Percentiles rank a stretch among this genome's conserved stretches.
Evolutionary conservation across 208 protist species (phyloP).

Genomic region (Trypanosoma lewisi): DNA sequence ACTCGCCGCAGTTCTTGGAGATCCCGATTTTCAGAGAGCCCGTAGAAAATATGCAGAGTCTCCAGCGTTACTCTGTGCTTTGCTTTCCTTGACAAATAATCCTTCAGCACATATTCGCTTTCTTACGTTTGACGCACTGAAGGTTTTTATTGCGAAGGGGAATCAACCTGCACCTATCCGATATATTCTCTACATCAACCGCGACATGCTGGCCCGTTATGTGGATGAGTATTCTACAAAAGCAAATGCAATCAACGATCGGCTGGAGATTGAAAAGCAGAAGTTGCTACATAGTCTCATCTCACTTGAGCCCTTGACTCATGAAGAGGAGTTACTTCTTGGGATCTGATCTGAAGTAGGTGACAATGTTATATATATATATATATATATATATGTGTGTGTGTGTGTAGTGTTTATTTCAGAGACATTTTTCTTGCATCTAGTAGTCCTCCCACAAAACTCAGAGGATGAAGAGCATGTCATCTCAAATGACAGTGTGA

Average conservation of each 20-base stretch:
- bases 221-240: conserved; percentile 31
- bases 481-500: no score
- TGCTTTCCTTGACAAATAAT: conserved; percentile 35
- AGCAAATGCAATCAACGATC: conserved; percentile 19
- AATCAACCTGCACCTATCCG: conserved; percentile 36
- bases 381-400: no score
- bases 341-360: conserved; percentile 7
- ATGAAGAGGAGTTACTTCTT: conserved; percentile 31
- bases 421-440: neutral
- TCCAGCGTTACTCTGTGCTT: conserved; percentile 54
- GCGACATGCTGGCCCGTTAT: conserved; percentile 31
- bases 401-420: no score
- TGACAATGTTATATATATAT: no score
- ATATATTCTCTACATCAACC: conserved; percentile 40
- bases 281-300: conserved; percentile 28
- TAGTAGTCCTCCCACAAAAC: neutral
- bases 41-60: conserved; percentile 45
- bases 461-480: no score
- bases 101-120: conserved; percentile 29
- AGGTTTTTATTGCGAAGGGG: conserved; percentile 32
- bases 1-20: conserved; percentile 30
- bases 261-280: conserved; percentile 25
- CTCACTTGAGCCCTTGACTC: conserved; percentile 25
- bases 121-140: conserved; percentile 29
- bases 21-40: conserved; percentile 26